These are phyloP conservation scores for Thalia dealbata DNA, from an alignment of 176 grass and related monocot species.

Conservation along the genomic window DNA sequence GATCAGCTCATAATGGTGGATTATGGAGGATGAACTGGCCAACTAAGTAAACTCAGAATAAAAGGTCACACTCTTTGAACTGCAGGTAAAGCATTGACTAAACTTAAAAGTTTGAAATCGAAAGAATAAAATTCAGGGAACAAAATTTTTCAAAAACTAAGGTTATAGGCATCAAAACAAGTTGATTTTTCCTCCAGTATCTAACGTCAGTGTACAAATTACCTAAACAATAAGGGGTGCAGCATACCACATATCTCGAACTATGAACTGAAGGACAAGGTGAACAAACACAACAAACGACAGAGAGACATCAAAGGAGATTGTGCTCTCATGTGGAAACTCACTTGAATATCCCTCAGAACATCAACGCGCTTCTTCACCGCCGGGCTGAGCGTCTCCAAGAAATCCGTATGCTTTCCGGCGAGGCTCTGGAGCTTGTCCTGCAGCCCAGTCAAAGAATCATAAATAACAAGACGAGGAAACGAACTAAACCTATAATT, in stretches of 20 bases:
- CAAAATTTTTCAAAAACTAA: too few species aligned
- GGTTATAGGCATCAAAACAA: too few species aligned
- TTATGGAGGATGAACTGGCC: too few species aligned
- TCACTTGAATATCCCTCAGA: conserved; percentile 18
- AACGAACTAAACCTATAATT: not conserved
- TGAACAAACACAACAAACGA: not conserved
- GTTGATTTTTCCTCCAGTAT: too few species aligned
- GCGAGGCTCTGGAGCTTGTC: conserved; percentile 22
- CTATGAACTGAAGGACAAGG: not conserved
- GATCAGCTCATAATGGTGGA: too few species aligned
- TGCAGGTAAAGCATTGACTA: too few species aligned
- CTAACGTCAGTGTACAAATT: not conserved
- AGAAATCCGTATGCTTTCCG: conserved; percentile 12
- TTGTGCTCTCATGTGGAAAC: not conserved
- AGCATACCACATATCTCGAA: not conserved
- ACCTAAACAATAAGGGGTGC: not conserved
- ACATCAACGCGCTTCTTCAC: conserved; percentile 21
- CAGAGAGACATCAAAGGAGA: too few species aligned
- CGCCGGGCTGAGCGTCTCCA: conserved; percentile 19
- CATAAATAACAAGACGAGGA: not conserved
- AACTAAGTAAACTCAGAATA: too few species aligned
- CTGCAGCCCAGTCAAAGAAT: not conserved
- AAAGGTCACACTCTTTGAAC: too few species aligned
- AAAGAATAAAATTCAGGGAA: too few species aligned
- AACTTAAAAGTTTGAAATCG: too few species aligned